These are phyloP conservation scores for Apocynum venetum DNA, from an alignment of 257 asterid genomes.

Conservation along the genomic window DNA sequence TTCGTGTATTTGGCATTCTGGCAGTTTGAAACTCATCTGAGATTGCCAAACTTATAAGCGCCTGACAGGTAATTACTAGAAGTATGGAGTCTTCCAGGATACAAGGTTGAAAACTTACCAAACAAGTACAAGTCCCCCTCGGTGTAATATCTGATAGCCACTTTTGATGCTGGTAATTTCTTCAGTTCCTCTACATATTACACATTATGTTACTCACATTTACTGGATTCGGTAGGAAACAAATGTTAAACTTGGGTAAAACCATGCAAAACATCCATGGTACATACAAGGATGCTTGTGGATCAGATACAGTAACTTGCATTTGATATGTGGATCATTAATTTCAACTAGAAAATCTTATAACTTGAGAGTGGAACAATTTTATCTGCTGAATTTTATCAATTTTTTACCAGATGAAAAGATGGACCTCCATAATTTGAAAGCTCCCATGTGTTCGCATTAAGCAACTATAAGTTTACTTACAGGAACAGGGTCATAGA, in stretches of 20 bases:
- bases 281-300: neutral
- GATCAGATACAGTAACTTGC: neutral
- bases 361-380: neutral
- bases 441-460: neutral
- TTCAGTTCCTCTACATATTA: slow-evolving; percentile 57
- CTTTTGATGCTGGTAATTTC: slow-evolving; percentile 61
- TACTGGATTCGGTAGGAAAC: neutral
- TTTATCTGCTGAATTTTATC: neutral
- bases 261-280: neutral
- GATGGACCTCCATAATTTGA: neutral
- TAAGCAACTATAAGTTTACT: neutral
- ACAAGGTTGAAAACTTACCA: slow-evolving; percentile 43
- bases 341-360: neutral
- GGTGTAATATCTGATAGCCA: slow-evolving; percentile 83
- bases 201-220: neutral
- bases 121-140: slow-evolving; percentile 88
- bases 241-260: neutral
- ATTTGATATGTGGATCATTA: neutral
- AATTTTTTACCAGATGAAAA: neutral
- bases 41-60: neutral
- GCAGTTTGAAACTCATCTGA: slow-evolving; percentile 94
- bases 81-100: neutral
- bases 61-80: neutral
- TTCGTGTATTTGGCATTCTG: slow-evolving; percentile 69
- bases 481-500: neutral